Evolutionary conservation across 2,329 filamentous ascomycete genomes (phyloP).

Genomic region (Cytospora chrysosperma): DNA sequence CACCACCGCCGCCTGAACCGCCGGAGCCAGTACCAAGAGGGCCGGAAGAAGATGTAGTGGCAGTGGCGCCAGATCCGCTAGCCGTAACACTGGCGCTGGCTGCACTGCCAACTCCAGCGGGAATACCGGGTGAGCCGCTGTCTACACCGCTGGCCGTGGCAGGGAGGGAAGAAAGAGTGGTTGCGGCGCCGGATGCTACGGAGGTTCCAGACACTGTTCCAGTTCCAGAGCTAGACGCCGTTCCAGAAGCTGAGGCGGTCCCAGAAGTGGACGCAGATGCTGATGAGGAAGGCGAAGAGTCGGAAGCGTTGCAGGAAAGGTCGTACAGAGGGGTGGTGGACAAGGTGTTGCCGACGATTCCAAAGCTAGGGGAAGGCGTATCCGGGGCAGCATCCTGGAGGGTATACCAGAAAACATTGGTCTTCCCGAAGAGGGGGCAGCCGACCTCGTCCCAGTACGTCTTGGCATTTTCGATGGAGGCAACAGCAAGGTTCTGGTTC

Average conservation of each 20-base stretch:
- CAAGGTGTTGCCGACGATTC: slow-evolving; percentile 59
- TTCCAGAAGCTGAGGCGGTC: background rate
- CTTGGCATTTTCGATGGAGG: slow-evolving; percentile 58
- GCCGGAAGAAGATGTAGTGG: slow-evolving; percentile 6
- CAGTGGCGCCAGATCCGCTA: background rate
- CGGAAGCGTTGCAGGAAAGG: slow-evolving; percentile 54
- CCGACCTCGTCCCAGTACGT: slow-evolving; percentile 79
- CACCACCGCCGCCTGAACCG: slow-evolving; percentile 9
- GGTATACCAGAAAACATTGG: slow-evolving; percentile 75
- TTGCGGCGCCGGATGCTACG: background rate
- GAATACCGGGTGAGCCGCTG: slow-evolving; percentile 17
- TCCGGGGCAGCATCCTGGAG: slow-evolving; percentile 65
- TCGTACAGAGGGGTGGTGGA: slow-evolving; percentile 59
- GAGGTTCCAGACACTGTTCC: background rate
- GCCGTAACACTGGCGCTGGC: background rate
- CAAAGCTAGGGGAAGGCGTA: slow-evolving; percentile 68
- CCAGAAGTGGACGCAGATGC: background rate
- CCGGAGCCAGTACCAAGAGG: slow-evolving; percentile 5
- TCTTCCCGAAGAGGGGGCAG: slow-evolving; percentile 64
- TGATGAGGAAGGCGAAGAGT: slow-evolving; percentile 25
- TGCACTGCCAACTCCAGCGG: slow-evolving; percentile 15
- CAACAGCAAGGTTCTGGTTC: slow-evolving; percentile 18
- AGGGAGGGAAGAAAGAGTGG: slow-evolving; percentile 5
- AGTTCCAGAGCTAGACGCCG: background rate
- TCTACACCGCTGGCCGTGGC: slow-evolving; percentile 4